A percentile compares a stretch with the other conserved stretches of the same genome.
Evolutionary conservation across 2,329 filamentous ascomycete species (phyloP).

Genomic region (Dryadomyces quercus-mongolicae): DNA sequence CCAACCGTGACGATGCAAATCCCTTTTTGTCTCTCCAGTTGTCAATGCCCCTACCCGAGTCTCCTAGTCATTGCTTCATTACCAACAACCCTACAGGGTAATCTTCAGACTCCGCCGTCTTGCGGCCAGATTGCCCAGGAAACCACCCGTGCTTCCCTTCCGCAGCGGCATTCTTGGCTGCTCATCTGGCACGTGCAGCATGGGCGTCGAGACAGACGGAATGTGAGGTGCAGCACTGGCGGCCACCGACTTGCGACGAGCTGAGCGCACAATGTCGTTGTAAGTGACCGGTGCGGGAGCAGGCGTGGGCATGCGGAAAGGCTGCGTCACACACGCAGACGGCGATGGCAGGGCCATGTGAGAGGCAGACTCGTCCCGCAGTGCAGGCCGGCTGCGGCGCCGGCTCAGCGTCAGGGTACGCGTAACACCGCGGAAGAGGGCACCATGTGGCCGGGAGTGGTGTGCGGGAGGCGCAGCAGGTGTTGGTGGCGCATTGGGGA

Average conservation of each 20-base stretch:
- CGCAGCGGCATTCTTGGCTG: not conserved
- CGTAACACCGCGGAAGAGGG: conserved; percentile 34
- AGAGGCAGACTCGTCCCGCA: conserved; percentile 18
- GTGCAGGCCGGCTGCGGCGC: conserved; percentile 40
- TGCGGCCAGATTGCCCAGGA: conserved; percentile 16
- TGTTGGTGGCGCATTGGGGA: not conserved
- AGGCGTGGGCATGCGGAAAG: not conserved
- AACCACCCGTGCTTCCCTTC: conserved; percentile 10
- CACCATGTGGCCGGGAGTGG: conserved; percentile 31
- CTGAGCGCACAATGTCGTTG: conserved; percentile 29
- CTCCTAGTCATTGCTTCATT: too few species aligned
- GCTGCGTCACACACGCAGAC: not conserved
- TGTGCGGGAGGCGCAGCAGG: not conserved
- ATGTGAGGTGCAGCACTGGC: not conserved
- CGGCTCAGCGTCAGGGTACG: conserved; percentile 41
- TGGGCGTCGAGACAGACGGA: not conserved
- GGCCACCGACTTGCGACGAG: conserved; percentile 10
- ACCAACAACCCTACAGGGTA: too few species aligned
- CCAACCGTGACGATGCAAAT: not conserved
- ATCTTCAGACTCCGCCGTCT: conserved; percentile 15
- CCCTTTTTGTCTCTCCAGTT: too few species aligned
- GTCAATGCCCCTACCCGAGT: too few species aligned
- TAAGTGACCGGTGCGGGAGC: conserved; percentile 22
- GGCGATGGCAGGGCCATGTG: not conserved
- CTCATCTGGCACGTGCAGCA: not conserved